phyloP scores from a whole-genome alignment of 805 yeast genomes.

The Metschnikowia lochheadii region DNA sequence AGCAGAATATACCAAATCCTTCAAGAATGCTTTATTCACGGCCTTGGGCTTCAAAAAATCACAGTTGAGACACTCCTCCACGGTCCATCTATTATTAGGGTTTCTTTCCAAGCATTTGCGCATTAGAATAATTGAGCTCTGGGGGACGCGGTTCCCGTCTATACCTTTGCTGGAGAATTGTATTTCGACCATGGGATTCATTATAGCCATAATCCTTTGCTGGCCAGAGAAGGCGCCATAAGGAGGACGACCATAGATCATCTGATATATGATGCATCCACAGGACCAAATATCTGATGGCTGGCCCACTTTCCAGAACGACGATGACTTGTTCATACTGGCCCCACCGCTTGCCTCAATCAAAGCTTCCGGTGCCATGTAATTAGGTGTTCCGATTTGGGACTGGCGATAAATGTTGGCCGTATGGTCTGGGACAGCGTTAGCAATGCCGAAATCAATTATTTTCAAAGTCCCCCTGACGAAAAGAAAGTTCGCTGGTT shows the following conservation, averaged over 20 bases:
- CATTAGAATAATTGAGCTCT: slow-evolving; percentile 65
- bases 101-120: slow-evolving; percentile 67
- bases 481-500: slow-evolving; percentile 64
- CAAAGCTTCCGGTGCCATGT: slow-evolving; percentile 97
- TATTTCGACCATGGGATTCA: slow-evolving; percentile 75
- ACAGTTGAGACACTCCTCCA: slow-evolving; percentile 54
- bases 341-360: slow-evolving; percentile 39
- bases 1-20: slow-evolving; percentile 72
- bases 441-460: slow-evolving; percentile 95
- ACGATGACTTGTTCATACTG: slow-evolving; percentile 27
- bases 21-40: slow-evolving; percentile 61
- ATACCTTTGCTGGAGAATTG: slow-evolving; percentile 59
- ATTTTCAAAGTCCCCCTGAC: slow-evolving; percentile 82
- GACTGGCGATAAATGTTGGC: slow-evolving; percentile 84
- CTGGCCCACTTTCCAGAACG: slow-evolving; percentile 75
- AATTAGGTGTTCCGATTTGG: slow-evolving; percentile 93
- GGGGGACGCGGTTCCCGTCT: slow-evolving; percentile 62
- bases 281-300: slow-evolving; percentile 98
- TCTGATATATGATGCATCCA: slow-evolving; percentile 92
- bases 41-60: slow-evolving; percentile 73
- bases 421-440: slow-evolving; percentile 89
- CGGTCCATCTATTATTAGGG: slow-evolving; percentile 63
- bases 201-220: slow-evolving; percentile 76
- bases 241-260: slow-evolving; percentile 92
- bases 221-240: slow-evolving; percentile 75